Evolutionary conservation across 2,329 filamentous ascomycete genomes (phyloP), one percentile per base, ranked within the genome.

Genomic region (Elsinoe ampelina): DNA sequence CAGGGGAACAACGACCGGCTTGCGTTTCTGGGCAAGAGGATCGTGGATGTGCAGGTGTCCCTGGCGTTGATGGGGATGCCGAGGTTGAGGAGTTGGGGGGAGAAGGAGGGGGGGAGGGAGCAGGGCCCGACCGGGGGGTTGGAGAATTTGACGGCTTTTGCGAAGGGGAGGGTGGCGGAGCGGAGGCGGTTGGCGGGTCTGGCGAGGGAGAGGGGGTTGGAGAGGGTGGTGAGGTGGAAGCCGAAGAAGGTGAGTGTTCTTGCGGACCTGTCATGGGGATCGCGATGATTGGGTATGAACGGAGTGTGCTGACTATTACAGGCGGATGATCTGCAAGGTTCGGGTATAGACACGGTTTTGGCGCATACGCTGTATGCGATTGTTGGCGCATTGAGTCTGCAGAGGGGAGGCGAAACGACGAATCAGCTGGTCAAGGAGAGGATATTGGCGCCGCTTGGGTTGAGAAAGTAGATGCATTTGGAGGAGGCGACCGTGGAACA

Each of bases 1-100:
- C 85, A 91, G 77, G 92, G 92, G 1, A 95, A 92, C 75, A 98
- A 98, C 70, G 92, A 96, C 67, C 82, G 89, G 61, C 76, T 98
- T 71, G 88, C 90, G n/a, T 90, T 88, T 67, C 76, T 95, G 55
- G 92, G 84, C 58, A 83, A 83, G 70, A 77, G 82, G 39, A 80
- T 85, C 64, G 73, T 84, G 48, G 77, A 83, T 65, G 72, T 86
- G 43, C 83, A 88, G 67, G 77, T 79, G 58, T 85, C 83, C 55
- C 73, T 89, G 36, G 78, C 78, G 22, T 75, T 87, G 26, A 71
- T 85, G 32, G 75, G 77, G 12, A 56, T 56, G 54, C 54, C 54
- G 54, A 38, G 39, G 15, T n/a, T 47, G 54, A 47, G 42, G 39
- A 45, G 17, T 8, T 56, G 54, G 56, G 38, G 56, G 11, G 48